These are phyloP conservation scores for Globomyces pollinis-pini DNA, from an alignment of 192 early-diverging fungal species.

Conservation along the genomic window DNA sequence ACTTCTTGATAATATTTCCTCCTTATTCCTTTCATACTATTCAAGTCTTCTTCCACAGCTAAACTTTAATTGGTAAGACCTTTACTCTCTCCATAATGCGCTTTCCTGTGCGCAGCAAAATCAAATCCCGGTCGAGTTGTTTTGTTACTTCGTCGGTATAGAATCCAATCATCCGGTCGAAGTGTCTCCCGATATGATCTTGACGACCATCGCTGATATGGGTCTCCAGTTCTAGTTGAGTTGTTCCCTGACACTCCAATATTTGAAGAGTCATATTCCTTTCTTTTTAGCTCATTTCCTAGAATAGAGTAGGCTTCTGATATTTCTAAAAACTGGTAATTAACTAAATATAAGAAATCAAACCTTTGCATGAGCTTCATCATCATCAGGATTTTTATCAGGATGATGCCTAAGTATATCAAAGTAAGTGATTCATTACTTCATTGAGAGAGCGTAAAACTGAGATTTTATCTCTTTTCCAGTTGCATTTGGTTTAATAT, in stretches of 20 bases:
- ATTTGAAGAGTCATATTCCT: conserved; percentile 74
- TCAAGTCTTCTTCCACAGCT: too few relatives aligned
- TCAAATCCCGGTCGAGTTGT: conserved; percentile 12
- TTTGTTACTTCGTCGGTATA: conserved; percentile 16
- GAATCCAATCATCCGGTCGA: conserved; percentile 39
- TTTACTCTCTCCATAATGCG: conserved; percentile 21
- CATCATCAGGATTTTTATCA: conserved; percentile 62
- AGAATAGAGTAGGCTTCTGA: conserved; percentile 82
- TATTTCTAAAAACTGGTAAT: conserved; percentile 65
- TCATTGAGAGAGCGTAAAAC: conserved; percentile 69
- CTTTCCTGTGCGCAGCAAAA: conserved; percentile 21
- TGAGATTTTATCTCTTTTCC: conserved; percentile 56
- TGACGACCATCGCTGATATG: background rate
- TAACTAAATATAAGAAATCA: too few relatives aligned
- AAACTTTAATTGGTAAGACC: background rate
- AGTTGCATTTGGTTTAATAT: conserved; percentile 7
- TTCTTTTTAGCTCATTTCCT: conserved; percentile 58
- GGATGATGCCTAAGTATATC: conserved; percentile 70
- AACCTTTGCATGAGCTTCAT: conserved; percentile 64
- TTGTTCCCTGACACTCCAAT: too few relatives aligned
- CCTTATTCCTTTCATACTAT: too few relatives aligned
- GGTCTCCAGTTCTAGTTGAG: too few relatives aligned
- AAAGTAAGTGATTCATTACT: conserved; percentile 1
- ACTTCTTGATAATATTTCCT: too few relatives aligned
- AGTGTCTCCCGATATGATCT: conserved; percentile 14